Base-by-base conservation (phyloP, 1,284 basidiomycete genomes). In the Ganoderma boninense region DNA sequence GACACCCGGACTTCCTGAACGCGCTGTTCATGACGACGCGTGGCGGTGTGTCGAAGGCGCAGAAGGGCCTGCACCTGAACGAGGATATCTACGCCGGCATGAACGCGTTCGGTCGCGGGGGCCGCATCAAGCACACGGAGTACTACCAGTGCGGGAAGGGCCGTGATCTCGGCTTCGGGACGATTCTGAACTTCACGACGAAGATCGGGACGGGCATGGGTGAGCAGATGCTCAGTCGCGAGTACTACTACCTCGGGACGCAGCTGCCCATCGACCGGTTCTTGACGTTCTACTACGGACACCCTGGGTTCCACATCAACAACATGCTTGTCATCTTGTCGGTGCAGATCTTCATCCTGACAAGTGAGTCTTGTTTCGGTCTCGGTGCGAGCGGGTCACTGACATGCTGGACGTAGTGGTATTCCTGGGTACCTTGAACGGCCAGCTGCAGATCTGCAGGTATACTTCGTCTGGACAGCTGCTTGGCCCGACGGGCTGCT, bases 201-300 rank as follows among this genome's bases (percentile, higher is more conserved):
- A 99, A 99, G 90, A 97, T 99, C 74, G 97, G 98, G 43, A 99
- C 97, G 60, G 98, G 98, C 84, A 99, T 99, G 97, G 98, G 97
- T 67, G 98, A 99, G 82, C 97, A 99, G 83, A 97, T 99, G 95
- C 90, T 99, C 75, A 98, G 96, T 84, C 91, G 97, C 77, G 97
- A 99, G 85, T 99, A 99, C 85, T 99, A 99, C 84, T 99, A 99
- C 82, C 85, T 99, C 74, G 98, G 97, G 65, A 99, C 98, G n/a
- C 97, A 99, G 82, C 89, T 99, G 61, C 97, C 97, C 54, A 92
- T 98, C 81, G 98, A 99, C 81, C 93, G 98, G 65, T 99, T 99
- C 93, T 86, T 99, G 80, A 99, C 97, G 66, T 99, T 99, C 89
- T 99, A 99, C 87, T 99, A 99, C 81, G 97, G 96, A 64, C 97